These are phyloP conservation scores for Zygosaccharomyces kombuchaensis DNA, from an alignment of 805 yeast species.

Conservation along the genomic window DNA sequence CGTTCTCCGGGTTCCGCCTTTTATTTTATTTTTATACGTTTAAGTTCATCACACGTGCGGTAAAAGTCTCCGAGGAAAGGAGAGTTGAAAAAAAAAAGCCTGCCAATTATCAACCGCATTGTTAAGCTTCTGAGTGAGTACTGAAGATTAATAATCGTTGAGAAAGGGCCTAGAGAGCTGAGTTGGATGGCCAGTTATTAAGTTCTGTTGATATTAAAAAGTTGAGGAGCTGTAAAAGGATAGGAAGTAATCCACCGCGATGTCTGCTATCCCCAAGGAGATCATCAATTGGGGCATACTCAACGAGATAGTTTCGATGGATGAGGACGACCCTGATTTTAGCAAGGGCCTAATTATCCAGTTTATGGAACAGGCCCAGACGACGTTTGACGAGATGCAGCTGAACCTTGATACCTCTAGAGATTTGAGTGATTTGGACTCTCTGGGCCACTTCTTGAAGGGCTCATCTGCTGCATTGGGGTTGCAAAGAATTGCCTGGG, in stretches of 20 bases:
- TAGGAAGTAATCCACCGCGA: constrained; percentile 2
- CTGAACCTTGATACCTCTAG: constrained; percentile 37
- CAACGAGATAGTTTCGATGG: constrained; percentile 87
- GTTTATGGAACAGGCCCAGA: constrained; percentile 83
- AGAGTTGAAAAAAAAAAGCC: background rate
- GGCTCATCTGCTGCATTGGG: constrained; percentile 97
- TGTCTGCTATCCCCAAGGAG: constrained; percentile 41
- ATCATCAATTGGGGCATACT: constrained; percentile 85
- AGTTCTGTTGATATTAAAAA: background rate
- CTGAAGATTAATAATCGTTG: background rate
- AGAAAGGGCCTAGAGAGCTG: background rate
- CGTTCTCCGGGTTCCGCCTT: background rate
- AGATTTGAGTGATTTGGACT: constrained; percentile 56
- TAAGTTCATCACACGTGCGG: background rate
- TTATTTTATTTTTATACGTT: background rate
- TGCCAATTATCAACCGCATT: background rate
- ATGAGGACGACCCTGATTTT: constrained; percentile 93
- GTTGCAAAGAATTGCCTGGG: constrained; percentile 68
- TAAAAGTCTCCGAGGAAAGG: background rate
- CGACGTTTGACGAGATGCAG: constrained; percentile 71
- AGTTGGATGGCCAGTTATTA: background rate
- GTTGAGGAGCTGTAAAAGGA: background rate
- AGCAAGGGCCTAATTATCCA: constrained; percentile 72
- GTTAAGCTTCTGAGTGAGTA: background rate
- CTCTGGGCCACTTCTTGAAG: constrained; percentile 86